Conservation (phyloP, 2,329 filamentous ascomycete species). For the Pseudogymnoascus sp. region DNA sequence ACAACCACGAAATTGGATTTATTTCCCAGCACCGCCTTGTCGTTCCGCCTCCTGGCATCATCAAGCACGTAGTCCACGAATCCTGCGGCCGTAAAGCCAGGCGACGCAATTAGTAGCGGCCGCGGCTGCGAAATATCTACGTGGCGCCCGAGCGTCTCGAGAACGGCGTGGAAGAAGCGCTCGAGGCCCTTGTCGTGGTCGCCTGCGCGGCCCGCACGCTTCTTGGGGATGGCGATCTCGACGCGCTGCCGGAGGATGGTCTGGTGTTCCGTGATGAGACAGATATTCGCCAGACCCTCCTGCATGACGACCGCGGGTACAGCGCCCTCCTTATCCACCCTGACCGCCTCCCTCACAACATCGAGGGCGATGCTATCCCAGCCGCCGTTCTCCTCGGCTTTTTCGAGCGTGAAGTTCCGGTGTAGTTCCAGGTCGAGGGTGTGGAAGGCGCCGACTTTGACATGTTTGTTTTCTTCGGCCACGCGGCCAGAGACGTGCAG, state of each 20-base stretch:
- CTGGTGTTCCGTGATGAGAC: constrained; percentile 70
- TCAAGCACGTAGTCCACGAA: constrained; percentile 71
- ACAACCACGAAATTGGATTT: constrained; percentile 61
- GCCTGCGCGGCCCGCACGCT: constrained; percentile 48
- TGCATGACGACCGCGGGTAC: constrained; percentile 91
- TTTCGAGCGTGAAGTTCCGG: constrained; percentile 80
- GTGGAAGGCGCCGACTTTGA: constrained; percentile 58
- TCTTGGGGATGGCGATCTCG: constrained; percentile 58
- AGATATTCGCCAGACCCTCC: constrained; percentile 76
- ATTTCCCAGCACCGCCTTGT: constrained; percentile 60
- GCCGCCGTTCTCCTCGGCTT: constrained; percentile 47
- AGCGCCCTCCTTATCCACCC: constrained; percentile 69
- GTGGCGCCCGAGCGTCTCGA: constrained; percentile 66
- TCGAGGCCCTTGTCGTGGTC: constrained; percentile 63
- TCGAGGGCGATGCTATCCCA: constrained; percentile 87
- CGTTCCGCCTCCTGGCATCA: constrained; percentile 46
- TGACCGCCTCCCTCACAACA: constrained; percentile 68
- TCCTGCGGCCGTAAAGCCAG: constrained; percentile 74
- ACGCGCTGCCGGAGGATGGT: constrained; percentile 65
- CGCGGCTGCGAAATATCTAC: constrained; percentile 63
- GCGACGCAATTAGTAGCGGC: constrained; percentile 76
- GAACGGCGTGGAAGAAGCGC: constrained; percentile 68
- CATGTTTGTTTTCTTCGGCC: constrained; percentile 56
- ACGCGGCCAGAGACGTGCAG: constrained; percentile 61
- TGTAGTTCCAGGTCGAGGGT: constrained; percentile 79